Evolutionary conservation across 2,329 filamentous ascomycete genomes (phyloP).

Genomic region (Colletotrichum sp.): DNA sequence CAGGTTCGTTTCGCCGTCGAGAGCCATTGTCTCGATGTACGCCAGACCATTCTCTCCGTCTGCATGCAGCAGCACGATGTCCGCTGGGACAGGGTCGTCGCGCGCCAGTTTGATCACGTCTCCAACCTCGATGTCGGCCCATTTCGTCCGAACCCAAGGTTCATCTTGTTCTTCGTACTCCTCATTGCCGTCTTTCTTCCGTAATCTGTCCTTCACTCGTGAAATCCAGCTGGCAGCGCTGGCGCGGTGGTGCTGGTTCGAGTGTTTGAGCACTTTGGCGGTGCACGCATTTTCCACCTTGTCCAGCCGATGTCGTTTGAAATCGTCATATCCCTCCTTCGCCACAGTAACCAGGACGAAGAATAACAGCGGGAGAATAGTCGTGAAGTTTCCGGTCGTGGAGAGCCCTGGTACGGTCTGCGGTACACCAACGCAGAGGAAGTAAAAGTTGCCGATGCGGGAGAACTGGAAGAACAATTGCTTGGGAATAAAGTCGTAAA

Average conservation of each 20-base stretch:
- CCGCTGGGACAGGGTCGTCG: slow-evolving; percentile 83
- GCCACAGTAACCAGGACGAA: slow-evolving; percentile 81
- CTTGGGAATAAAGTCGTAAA: slow-evolving; percentile 85
- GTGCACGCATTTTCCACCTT: slow-evolving; percentile 75
- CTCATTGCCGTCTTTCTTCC: slow-evolving; percentile 30
- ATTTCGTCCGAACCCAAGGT: slow-evolving; percentile 57
- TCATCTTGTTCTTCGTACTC: slow-evolving; percentile 46
- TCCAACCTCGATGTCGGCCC: slow-evolving; percentile 55
- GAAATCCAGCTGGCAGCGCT: neutral
- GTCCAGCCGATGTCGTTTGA: slow-evolving; percentile 79
- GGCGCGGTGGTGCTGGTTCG: neutral
- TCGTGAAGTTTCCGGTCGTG: slow-evolving; percentile 78
- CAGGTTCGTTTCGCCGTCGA: slow-evolving; percentile 83
- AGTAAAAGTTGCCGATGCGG: slow-evolving; percentile 86
- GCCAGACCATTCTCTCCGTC: slow-evolving; percentile 80
- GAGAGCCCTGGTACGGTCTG: slow-evolving; percentile 80
- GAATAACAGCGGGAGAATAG: slow-evolving; percentile 74
- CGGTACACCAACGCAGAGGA: slow-evolving; percentile 81
- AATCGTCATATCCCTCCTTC: slow-evolving; percentile 89
- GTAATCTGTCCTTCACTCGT: slow-evolving; percentile 19
- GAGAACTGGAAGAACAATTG: slow-evolving; percentile 87
- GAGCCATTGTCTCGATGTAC: slow-evolving; percentile 84
- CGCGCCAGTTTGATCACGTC: slow-evolving; percentile 58
- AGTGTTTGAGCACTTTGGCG: slow-evolving; percentile 41
- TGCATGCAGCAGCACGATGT: slow-evolving; percentile 80